Evolutionary conservation across 805 yeast species (phyloP).

Genomic region (Yueomyces sp.): DNA sequence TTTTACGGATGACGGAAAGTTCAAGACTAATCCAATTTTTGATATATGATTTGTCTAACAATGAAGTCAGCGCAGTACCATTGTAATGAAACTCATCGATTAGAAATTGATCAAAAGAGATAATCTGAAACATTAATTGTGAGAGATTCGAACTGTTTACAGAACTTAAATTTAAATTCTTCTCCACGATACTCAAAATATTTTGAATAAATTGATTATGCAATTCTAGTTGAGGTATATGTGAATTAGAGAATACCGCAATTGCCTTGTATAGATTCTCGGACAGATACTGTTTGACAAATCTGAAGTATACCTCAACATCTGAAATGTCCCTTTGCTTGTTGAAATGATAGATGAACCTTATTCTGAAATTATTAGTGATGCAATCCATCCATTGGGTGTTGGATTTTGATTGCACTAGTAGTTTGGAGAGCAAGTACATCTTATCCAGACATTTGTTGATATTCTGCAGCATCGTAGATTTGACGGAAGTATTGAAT

Average conservation of each 20-base stretch:
- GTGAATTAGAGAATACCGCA: conserved; percentile 26
- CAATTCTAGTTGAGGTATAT: conserved; percentile 1
- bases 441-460: background rate
- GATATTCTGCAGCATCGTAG: background rate
- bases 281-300: conserved; percentile 33
- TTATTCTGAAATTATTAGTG: conserved; percentile 31
- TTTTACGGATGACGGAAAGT: conserved; percentile 28
- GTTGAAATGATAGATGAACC: conserved; percentile 46
- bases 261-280: conserved; percentile 29
- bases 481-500: background rate
- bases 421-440: background rate
- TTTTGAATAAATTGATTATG: background rate
- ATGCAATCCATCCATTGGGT: conserved; percentile 19
- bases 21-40: conserved; percentile 38
- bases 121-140: conserved; percentile 28
- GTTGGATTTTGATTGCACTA: too few relatives aligned
- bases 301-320: conserved; percentile 37
- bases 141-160: background rate
- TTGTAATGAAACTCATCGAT: conserved; percentile 30
- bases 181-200: background rate
- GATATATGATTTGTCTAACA: conserved; percentile 5
- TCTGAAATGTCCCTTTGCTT: conserved; percentile 25
- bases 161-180: too few relatives aligned
- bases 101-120: conserved; percentile 25
- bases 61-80: conserved; percentile 22